phyloP scores from a whole-genome alignment of 202 grass and related monocot genomes.

The Setaria viridis region DNA sequence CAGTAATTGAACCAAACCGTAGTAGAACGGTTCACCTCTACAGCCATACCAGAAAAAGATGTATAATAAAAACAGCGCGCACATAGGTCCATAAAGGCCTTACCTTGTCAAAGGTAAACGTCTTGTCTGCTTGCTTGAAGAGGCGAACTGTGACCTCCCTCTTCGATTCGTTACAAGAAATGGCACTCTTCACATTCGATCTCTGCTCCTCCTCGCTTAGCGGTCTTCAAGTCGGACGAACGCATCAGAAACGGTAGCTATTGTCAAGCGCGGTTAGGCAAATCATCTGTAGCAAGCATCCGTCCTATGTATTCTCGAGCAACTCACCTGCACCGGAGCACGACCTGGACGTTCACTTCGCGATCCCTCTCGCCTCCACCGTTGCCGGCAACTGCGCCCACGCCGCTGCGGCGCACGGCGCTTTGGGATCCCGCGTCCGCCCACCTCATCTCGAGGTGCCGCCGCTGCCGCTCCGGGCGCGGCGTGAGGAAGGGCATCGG shows the following conservation, averaged over 20 bases:
- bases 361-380: conserved; percentile 45
- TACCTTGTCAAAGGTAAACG: conserved; percentile 91
- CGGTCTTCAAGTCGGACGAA: conserved; percentile 56
- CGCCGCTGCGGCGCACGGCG: conserved; percentile 35
- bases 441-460: conserved; percentile 75
- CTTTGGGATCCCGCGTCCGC: conserved; percentile 58
- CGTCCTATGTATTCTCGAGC: conserved; percentile 7
- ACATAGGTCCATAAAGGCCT: not conserved
- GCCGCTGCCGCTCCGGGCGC: conserved; percentile 56
- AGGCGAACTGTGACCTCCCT: conserved; percentile 67
- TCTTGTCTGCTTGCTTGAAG: conserved; percentile 77
- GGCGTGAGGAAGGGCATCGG: conserved; percentile 74
- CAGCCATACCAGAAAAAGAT: not conserved
- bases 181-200: conserved; percentile 54
- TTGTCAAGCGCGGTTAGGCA: not conserved
- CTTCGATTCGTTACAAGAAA: conserved; percentile 76
- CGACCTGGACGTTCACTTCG: conserved; percentile 79
- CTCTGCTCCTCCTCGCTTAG: conserved; percentile 73
- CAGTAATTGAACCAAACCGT: not conserved
- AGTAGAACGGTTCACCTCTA: not conserved
- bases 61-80: not conserved
- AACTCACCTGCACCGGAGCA: conserved; percentile 84
- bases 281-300: not conserved
- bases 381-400: conserved; percentile 16
- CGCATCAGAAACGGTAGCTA: conserved; percentile 13